A percentile compares a stretch with the other conserved stretches of the same genome.
Evolutionary conservation across 129 eudicot species (phyloP).

Genomic region (Tagetes patula): DNA sequence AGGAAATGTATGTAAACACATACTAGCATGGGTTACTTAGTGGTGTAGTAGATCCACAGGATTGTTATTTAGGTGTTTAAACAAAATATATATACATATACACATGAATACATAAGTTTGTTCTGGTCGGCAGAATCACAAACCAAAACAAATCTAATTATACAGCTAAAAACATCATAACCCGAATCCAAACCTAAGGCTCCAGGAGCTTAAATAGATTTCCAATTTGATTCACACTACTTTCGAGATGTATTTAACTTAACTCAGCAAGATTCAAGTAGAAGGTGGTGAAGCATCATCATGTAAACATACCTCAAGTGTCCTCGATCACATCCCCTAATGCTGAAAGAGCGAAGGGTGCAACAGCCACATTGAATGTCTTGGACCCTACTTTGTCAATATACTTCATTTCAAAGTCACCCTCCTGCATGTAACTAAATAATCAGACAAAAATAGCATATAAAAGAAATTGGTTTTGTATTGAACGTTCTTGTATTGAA

Average conservation of each 20-base stretch:
- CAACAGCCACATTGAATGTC: constrained; percentile 77
- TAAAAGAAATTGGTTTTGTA: no score
- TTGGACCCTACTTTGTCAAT: constrained; percentile 62
- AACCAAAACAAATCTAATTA: background rate
- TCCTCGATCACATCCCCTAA: constrained; percentile 59
- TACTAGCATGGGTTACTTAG: background rate
- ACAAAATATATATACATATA: background rate
- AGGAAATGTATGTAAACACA: background rate
- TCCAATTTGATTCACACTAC: background rate
- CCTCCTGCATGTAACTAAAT: constrained; percentile 58
- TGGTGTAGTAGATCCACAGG: background rate
- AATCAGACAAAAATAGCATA: background rate
- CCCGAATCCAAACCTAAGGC: background rate
- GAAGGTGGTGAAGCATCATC: background rate
- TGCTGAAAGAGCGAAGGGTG: constrained; percentile 79
- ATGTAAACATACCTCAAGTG: constrained; percentile 34
- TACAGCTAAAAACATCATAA: background rate
- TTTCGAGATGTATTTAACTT: background rate
- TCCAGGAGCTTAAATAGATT: background rate
- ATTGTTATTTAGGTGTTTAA: background rate
- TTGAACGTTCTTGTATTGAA: no score
- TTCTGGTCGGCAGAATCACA: background rate
- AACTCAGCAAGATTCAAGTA: background rate
- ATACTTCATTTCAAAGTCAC: constrained; percentile 90
- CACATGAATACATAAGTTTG: background rate